Base-by-base conservation (phyloP, 108 stramenopile genomes). In the Pseudonitzschia multiseries region DNA sequence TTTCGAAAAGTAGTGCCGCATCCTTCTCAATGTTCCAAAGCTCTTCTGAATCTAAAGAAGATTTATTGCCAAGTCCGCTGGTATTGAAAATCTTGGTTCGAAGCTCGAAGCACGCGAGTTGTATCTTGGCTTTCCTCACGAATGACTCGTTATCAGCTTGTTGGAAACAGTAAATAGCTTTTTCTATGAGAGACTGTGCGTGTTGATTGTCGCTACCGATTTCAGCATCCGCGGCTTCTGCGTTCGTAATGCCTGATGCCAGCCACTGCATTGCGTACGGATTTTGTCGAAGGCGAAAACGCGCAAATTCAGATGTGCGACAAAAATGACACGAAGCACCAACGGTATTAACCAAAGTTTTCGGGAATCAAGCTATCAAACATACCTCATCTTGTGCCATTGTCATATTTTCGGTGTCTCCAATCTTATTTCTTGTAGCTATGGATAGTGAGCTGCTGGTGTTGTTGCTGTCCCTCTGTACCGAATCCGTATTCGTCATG, bases 331-430 rank as follows among this genome's bases (percentile, higher is more conserved):
- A 36, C 2, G 36, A 36, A 5, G 6, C 36, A 36, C 36, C n/a
- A 6, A 36, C 36, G 36, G 6, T 36, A 5, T 2, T 6, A 36
- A 36, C 6, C 6, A 6, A 36, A 36, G 6, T 6, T 36, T 36
- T 36, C 36, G 36, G 6, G 2, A 2, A 6, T 2, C 2, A 36
- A 2, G 36, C 2, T 36, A 36, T 36, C 36, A 36, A 36, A 36
- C 57, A 9, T 59, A 59, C 57, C 56, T 83, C 81, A 40, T 86
- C 85, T 41, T 57, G 36, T 6, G 80, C 83, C 80, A 79, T 78
- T 3, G 76, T 46, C 77, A 78, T 83, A 1, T 51, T 29, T 63
- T 83, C 80, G 6, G 83, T 69, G 57, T 86, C 72, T 13, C 29
- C 29, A 18, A 83, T 66, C 40, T 83, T 79, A 26, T 75, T 72